Base-by-base conservation (phyloP, 768 basidiomycete genomes). In the Pulveroboletus sp. region DNA sequence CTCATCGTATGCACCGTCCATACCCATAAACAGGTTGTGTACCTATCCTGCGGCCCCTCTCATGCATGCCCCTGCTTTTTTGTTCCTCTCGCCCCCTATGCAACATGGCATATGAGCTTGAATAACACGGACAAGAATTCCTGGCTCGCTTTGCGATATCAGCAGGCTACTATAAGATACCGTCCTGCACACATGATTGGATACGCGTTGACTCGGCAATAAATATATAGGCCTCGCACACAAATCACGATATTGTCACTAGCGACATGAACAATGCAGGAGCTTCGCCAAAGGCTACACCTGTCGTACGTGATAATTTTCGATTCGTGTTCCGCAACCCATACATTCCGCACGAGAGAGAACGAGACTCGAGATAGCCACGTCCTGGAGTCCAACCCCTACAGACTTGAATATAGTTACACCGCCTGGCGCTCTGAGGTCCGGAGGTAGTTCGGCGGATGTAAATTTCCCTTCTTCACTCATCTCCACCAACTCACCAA, bases 361-460 rank as follows among this genome's bases (percentile, higher is more conserved):
- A 1, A 92, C 80, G 3, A 85, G 78, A 47, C 69, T 74, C 9
- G 89, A 82, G 50, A 94, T 89, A 0, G 84, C 87, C 5, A 89
- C 87, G 56, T 95, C 93, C 59, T 94, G 92, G n/a, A 89, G 68
- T 1, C 87, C 89, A 6, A 93, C 68, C 2, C 93, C 92, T 6
- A 94, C 93, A 0, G 86, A 88, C 69, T 93, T 94, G 77, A 91
- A 93, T 27, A 94, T 75, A 1, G 85, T 88, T 10, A 93, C 73
- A 1, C 76, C 74, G 1, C 78, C 81, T 4, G 63, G 55, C 24
- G 9, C 57, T 21, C 42, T 50, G 30, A 59, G 36, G 39, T 36
- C 52, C 41, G 42, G 40, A 5, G 57, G 57, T 15, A 57, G 27
- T 26, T 49, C 52, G 9, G 61, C 43, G 28, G 58, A 38, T 4